Evolutionary conservation across 163 green algal genomes (phyloP).

Genomic region (Scenedesmus sp.): DNA sequence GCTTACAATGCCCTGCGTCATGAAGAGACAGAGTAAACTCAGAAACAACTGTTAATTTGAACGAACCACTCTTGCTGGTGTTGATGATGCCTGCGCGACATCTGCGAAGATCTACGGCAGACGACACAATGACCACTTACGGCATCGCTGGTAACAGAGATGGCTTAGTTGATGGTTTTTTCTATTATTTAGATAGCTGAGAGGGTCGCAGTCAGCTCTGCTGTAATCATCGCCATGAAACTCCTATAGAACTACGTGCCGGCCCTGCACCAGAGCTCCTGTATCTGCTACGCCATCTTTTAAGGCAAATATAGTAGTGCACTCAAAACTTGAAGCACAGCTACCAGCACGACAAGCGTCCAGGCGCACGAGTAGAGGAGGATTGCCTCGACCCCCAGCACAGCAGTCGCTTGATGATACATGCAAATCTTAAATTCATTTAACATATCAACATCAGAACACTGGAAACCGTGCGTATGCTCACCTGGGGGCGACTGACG

Average conservation of each 20-base stretch:
- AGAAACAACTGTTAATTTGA: not conserved
- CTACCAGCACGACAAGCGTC: not conserved
- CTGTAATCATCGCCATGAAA: not conserved
- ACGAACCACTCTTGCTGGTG: not conserved
- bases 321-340: not conserved
- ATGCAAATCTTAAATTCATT: not conserved
- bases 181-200: too few species aligned
- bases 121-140: too few species aligned
- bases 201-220: not conserved
- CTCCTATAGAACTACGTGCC: not conserved
- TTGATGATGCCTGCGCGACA: not conserved
- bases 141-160: too few species aligned
- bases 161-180: too few species aligned
- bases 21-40: not conserved
- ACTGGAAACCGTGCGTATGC: not conserved
- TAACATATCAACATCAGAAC: too few species aligned
- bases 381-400: not conserved
- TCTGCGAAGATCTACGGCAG: too few species aligned
- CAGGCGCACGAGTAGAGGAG: not conserved
- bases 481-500: not conserved
- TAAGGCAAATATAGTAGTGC: too few species aligned
- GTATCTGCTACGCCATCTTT: too few species aligned
- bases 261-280: too few species aligned
- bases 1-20: too few species aligned
- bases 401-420: not conserved